Conservation (phyloP, 192 early-diverging fungal species). For the Entomortierella chlamydospora region DNA sequence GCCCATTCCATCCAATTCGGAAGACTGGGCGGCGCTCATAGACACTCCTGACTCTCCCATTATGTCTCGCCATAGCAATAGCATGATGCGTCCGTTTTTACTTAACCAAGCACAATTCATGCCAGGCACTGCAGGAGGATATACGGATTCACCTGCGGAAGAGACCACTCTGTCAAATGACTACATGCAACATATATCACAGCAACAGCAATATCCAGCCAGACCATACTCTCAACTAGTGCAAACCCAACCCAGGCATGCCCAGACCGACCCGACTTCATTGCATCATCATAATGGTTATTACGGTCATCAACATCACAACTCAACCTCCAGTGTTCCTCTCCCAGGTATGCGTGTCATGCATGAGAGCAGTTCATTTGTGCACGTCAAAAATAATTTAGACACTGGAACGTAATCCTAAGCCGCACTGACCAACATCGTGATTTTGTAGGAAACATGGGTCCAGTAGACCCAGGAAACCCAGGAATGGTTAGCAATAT, state of each 20-base stretch:
- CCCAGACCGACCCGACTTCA: constrained; percentile 23
- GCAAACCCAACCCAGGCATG: background rate
- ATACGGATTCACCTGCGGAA: constrained; percentile 44
- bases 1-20: constrained; percentile 29
- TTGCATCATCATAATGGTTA: constrained; percentile 1
- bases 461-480: constrained; percentile 17
- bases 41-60: constrained; percentile 30
- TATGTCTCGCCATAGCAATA: background rate
- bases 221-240: background rate
- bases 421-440: background rate
- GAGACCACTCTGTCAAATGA: constrained; percentile 10
- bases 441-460: constrained; percentile 22
- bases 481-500: background rate
- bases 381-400: too few relatives aligned
- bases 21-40: constrained; percentile 37
- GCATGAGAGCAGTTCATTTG: too few relatives aligned
- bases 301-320: constrained; percentile 37
- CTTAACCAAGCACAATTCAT: constrained; percentile 3
- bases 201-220: constrained; percentile 9
- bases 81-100: constrained; percentile 1
- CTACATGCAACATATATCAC: constrained; percentile 37
- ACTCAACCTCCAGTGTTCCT: constrained; percentile 23
- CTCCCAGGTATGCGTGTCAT: constrained; percentile 17
- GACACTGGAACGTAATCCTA: background rate
- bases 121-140: constrained; percentile 5